Evolutionary conservation across 306 rosid species (phyloP).

Genomic region (Rubus parviflorus): DNA sequence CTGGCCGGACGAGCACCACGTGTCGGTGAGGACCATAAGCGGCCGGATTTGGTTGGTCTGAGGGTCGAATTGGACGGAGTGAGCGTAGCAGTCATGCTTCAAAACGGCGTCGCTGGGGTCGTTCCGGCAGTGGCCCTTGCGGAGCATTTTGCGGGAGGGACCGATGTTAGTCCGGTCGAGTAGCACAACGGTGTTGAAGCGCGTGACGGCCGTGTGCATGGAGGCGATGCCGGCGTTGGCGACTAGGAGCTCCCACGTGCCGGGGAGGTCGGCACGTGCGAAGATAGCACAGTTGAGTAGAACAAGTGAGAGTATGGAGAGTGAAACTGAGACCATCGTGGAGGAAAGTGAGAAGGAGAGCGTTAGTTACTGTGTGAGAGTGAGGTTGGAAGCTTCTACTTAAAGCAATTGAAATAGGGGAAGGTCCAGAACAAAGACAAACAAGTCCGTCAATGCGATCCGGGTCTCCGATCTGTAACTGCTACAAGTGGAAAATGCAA

Average conservation of each 20-base stretch:
- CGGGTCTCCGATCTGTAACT: background rate
- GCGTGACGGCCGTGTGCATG: slow-evolving; percentile 94
- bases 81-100: slow-evolving; percentile 81
- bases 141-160: slow-evolving; percentile 62
- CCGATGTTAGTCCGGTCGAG: slow-evolving; percentile 86
- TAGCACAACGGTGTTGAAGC: slow-evolving; percentile 77
- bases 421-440: background rate
- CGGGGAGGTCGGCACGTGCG: slow-evolving; percentile 69
- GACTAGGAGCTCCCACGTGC: slow-evolving; percentile 75
- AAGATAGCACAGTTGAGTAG: background rate
- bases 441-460: background rate
- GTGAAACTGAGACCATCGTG: background rate
- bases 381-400: slow-evolving; percentile 21
- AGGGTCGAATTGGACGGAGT: slow-evolving; percentile 64
- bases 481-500: background rate
- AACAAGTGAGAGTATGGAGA: background rate
- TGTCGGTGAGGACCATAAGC: slow-evolving; percentile 70
- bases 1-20: slow-evolving; percentile 96
- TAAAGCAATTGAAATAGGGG: background rate
- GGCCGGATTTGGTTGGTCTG: slow-evolving; percentile 62
- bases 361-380: background rate
- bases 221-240: slow-evolving; percentile 80
- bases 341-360: background rate
- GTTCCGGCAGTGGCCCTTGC: slow-evolving; percentile 51
- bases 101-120: slow-evolving; percentile 46